A percentile compares a stretch with the other conserved stretches of the same genome.
These are phyloP conservation scores for Populus ilicifolia DNA, from an alignment of 345 rosid species.

Conservation along the genomic window DNA sequence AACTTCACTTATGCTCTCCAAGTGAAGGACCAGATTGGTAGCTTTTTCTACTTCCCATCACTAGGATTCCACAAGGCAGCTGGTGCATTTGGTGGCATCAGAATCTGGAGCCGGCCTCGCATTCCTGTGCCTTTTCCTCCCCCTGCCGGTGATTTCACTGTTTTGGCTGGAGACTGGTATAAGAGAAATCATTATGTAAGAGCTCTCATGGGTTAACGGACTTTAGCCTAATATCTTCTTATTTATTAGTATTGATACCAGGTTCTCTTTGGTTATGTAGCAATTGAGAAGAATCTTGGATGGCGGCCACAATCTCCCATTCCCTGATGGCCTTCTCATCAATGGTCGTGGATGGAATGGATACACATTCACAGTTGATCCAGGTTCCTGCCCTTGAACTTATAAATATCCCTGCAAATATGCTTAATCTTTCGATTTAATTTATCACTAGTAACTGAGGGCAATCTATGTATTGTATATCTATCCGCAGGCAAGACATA, in stretches of 20 bases:
- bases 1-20: constrained; percentile 75
- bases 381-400: constrained; percentile 5
- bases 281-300: constrained; percentile 24
- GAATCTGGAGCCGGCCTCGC: constrained; percentile 53
- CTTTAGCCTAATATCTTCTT: not conserved
- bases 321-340: constrained; percentile 33
- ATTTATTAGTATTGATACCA: not conserved
- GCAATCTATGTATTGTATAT: not conserved
- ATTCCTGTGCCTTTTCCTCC: constrained; percentile 76
- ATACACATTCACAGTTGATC: constrained; percentile 32
- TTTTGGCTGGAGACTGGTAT: constrained; percentile 80
- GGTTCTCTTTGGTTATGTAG: constrained; percentile 4
- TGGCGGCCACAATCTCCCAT: constrained; percentile 26
- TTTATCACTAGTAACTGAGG: not conserved
- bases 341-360: constrained; percentile 39
- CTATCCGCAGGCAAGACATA: constrained; percentile 56
- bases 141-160: constrained; percentile 66
- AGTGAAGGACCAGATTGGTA: constrained; percentile 82
- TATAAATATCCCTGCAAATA: not conserved
- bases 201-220: not conserved
- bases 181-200: constrained; percentile 55
- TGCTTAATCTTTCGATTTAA: not conserved
- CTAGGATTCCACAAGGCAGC: constrained; percentile 81
- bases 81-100: constrained; percentile 71
- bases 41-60: constrained; percentile 74